Evolutionary conservation across 2,329 filamentous ascomycete genomes (phyloP).

Genomic region (Talaromyces sp.): DNA sequence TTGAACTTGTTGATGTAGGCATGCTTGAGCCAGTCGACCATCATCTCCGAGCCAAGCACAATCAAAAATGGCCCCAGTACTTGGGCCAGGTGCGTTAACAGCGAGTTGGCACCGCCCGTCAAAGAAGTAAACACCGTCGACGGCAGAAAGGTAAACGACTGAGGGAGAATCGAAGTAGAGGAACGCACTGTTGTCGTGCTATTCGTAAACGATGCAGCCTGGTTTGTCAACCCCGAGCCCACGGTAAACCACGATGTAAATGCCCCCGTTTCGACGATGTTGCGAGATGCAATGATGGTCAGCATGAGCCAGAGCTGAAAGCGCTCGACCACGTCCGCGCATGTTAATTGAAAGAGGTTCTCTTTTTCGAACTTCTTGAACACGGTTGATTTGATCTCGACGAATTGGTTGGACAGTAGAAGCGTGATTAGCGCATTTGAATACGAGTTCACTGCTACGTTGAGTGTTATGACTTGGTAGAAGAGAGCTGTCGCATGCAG

Average conservation of each 20-base stretch:
- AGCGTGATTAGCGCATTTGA: constrained; percentile 92
- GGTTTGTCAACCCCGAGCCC: constrained; percentile 26
- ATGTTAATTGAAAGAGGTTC: constrained; percentile 92
- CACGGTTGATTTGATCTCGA: constrained; percentile 96
- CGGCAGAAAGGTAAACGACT: constrained; percentile 73
- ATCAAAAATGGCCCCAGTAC: constrained; percentile 89
- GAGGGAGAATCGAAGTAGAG: constrained; percentile 71
- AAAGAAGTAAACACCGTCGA: constrained; percentile 53
- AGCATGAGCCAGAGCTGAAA: constrained; percentile 98
- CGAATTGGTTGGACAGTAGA: constrained; percentile 94
- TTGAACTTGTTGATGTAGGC: constrained; percentile 99
- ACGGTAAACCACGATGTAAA: constrained; percentile 53
- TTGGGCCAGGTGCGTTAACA: constrained; percentile 57
- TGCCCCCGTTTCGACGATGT: constrained; percentile 91
- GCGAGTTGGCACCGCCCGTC: constrained; percentile 35
- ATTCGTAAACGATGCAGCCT: constrained; percentile 31
- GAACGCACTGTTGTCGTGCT: constrained; percentile 53
- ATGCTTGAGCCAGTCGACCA: constrained; percentile 96
- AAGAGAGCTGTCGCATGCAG: constrained; percentile 84
- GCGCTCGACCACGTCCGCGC: constrained; percentile 91
- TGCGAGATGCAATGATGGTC: constrained; percentile 90
- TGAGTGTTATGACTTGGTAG: constrained; percentile 95
- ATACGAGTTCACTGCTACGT: constrained; percentile 97
- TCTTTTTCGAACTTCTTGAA: constrained; percentile 99
- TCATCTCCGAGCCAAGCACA: constrained; percentile 91